These are phyloP conservation scores for Aureobasidium lini DNA, from an alignment of 2,329 filamentous ascomycete genomes.

Conservation along the genomic window DNA sequence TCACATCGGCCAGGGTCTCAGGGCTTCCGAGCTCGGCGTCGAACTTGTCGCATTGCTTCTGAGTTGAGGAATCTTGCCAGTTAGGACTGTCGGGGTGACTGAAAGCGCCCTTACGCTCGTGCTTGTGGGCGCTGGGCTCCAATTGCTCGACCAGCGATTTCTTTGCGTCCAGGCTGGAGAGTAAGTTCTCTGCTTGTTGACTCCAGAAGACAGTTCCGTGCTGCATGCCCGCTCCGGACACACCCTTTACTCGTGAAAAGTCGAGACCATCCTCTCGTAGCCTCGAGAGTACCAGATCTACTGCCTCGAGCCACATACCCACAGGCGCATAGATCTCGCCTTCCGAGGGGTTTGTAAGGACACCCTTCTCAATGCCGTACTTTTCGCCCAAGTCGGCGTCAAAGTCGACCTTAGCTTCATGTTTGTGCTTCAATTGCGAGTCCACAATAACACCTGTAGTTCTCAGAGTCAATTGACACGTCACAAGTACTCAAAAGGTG, in stretches of 20 bases:
- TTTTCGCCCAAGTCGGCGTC: slow-evolving; percentile 67
- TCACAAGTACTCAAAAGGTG: background rate
- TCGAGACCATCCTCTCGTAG: slow-evolving; percentile 64
- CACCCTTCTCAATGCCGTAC: slow-evolving; percentile 74
- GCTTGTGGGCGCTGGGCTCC: slow-evolving; percentile 30
- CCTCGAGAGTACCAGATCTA: slow-evolving; percentile 74
- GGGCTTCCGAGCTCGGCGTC: slow-evolving; percentile 62
- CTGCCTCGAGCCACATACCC: slow-evolving; percentile 86
- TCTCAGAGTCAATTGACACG: slow-evolving; percentile 2
- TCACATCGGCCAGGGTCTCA: slow-evolving; percentile 65
- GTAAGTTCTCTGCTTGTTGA: slow-evolving; percentile 55
- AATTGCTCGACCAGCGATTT: slow-evolving; percentile 67
- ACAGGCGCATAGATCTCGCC: slow-evolving; percentile 90
- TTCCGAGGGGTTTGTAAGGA: slow-evolving; percentile 71
- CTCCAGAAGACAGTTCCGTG: slow-evolving; percentile 97
- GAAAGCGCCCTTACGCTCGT: slow-evolving; percentile 51
- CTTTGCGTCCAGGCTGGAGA: slow-evolving; percentile 53
- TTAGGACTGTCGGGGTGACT: slow-evolving; percentile 86
- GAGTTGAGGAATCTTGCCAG: slow-evolving; percentile 96
- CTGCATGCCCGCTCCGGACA: slow-evolving; percentile 92
- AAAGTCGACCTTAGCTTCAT: slow-evolving; percentile 90
- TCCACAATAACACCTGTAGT: slow-evolving; percentile 68
- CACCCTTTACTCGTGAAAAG: slow-evolving; percentile 65
- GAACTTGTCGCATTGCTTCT: slow-evolving; percentile 83
- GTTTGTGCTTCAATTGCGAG: slow-evolving; percentile 69